These are phyloP conservation scores for Fraxinus albicans DNA, from an alignment of 305 asterid genomes.

Conservation along the genomic window DNA sequence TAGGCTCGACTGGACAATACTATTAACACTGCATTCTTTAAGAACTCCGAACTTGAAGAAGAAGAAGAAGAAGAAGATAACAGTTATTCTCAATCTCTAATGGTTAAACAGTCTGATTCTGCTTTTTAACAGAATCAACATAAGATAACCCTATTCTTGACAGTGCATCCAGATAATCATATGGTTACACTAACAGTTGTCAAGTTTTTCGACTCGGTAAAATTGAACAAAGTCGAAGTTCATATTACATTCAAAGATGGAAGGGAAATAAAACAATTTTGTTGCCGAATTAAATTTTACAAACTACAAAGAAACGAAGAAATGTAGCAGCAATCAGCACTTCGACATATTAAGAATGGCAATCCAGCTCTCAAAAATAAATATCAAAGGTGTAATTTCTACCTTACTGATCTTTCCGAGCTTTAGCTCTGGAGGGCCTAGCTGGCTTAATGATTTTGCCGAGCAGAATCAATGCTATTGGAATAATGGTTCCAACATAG, in stretches of 20 bases:
- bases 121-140: background rate
- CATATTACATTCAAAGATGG: conserved; percentile 10
- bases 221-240: conserved; percentile 5
- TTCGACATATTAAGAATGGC: conserved; percentile 8
- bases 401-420: conserved; percentile 69
- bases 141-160: background rate
- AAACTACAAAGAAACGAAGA: conserved; percentile 29
- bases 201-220: background rate
- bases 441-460: conserved; percentile 83
- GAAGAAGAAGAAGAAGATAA: background rate
- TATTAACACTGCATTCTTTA: background rate
- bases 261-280: conserved; percentile 17
- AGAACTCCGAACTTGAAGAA: background rate
- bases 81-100: background rate
- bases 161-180: background rate
- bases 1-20: background rate
- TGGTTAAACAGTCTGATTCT: background rate
- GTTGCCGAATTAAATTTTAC: conserved; percentile 19
- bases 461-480: conserved; percentile 57
- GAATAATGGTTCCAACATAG: conserved; percentile 80
- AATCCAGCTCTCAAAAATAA: conserved; percentile 12
- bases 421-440: conserved; percentile 61
- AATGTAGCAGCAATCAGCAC: conserved; percentile 20
- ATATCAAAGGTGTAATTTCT: conserved; percentile 12
- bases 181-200: background rate